Evolutionary conservation across 2,329 filamentous ascomycete genomes (phyloP).

Genomic region (Zymoseptoria ardabiliae): DNA sequence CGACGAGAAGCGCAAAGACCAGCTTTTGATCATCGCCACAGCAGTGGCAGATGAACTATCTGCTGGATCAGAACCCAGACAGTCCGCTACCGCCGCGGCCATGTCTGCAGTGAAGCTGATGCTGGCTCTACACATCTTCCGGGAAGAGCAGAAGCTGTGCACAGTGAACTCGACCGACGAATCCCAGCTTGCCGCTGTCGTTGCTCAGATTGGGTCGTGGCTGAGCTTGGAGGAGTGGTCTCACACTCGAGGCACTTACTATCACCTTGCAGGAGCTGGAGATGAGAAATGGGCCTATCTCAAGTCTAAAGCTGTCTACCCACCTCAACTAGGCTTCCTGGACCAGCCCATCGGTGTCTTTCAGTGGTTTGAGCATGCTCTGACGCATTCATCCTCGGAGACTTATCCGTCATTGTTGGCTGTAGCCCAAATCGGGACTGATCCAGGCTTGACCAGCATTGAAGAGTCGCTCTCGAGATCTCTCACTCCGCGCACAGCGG

Average conservation of each 20-base stretch:
- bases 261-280: slow-evolving; percentile 53
- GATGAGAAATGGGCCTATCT: slow-evolving; percentile 40
- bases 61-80: not conserved
- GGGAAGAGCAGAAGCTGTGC: slow-evolving; percentile 85
- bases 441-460: not conserved
- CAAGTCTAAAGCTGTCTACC: slow-evolving; percentile 14
- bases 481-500: slow-evolving; percentile 19
- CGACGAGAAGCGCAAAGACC: slow-evolving; percentile 18
- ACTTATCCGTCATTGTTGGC: slow-evolving; percentile 19
- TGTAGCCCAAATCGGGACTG: slow-evolving; percentile 18
- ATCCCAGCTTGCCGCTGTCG: slow-evolving; percentile 54
- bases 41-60: slow-evolving; percentile 21
- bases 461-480: slow-evolving; percentile 6
- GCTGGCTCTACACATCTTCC: slow-evolving; percentile 71
- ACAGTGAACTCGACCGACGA: slow-evolving; percentile 7
- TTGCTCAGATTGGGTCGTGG: slow-evolving; percentile 78
- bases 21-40: slow-evolving; percentile 20
- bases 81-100: not conserved
- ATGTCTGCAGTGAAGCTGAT: slow-evolving; percentile 34
- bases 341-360: slow-evolving; percentile 23
- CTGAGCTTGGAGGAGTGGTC: slow-evolving; percentile 64
- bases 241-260: slow-evolving; percentile 46
- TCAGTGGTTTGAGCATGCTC: slow-evolving; percentile 26
- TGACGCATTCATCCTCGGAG: slow-evolving; percentile 10
- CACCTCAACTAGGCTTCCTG: slow-evolving; percentile 14